phyloP scores from a whole-genome alignment of 2,329 filamentous ascomycete species.

The Fulvia fulva region DNA sequence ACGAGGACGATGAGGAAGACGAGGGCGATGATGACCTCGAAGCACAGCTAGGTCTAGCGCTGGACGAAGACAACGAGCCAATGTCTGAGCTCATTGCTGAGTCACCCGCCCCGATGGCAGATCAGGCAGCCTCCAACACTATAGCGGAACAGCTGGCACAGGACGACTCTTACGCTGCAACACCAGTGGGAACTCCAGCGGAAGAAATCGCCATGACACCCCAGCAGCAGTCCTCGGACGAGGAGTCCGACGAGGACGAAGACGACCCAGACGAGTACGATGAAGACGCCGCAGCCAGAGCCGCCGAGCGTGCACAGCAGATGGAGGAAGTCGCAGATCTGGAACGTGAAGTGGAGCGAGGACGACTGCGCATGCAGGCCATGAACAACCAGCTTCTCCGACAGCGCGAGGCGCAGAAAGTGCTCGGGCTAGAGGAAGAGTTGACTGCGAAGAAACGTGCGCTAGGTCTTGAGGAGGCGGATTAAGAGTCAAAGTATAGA shows the following conservation, averaged over 20 bases:
- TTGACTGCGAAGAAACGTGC: constrained; percentile 50
- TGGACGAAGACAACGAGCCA: constrained; percentile 35
- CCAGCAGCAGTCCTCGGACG: constrained; percentile 37
- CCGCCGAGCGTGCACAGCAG: constrained; percentile 46
- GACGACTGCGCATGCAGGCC: constrained; percentile 35
- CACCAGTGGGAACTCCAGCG: constrained; percentile 21
- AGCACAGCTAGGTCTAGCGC: constrained; percentile 34
- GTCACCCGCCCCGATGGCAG: constrained; percentile 27
- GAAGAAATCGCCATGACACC: constrained; percentile 23
- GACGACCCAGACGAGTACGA: constrained; percentile 46
- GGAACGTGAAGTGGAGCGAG: constrained; percentile 47
- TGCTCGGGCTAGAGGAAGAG: constrained; percentile 51
- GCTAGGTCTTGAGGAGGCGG: constrained; percentile 35
- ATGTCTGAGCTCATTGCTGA: constrained; percentile 25
- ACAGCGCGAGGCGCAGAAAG: constrained; percentile 46
- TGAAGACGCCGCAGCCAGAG: constrained; percentile 57
- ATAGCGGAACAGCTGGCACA: constrained; percentile 22
- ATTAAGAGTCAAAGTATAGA: constrained; percentile 5
- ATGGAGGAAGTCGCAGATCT: constrained; percentile 54
- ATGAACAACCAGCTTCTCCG: constrained; percentile 48
- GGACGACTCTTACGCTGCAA: constrained; percentile 18
- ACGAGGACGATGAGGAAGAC: constrained; percentile 40
- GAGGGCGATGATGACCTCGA: constrained; percentile 30
- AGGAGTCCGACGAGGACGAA: constrained; percentile 45
- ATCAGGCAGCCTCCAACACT: constrained; percentile 25